These are phyloP conservation scores for Flueggea neowawraea DNA, from an alignment of 441 rosid species.

Conservation along the genomic window DNA sequence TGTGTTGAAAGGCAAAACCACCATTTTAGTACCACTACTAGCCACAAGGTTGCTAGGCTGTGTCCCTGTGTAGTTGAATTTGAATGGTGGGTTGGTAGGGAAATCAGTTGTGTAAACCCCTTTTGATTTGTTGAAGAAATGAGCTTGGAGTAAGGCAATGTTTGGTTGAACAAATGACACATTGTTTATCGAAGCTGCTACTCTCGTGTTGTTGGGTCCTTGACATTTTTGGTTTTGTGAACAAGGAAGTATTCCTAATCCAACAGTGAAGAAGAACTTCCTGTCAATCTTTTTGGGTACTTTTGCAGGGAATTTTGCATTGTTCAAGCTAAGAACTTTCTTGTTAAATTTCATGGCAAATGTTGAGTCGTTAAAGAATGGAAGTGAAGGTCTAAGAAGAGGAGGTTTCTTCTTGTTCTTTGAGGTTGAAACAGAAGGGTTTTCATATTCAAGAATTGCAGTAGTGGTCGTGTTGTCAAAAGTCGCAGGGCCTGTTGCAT, in stretches of 20 bases:
- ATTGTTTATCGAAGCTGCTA: constrained; percentile 62
- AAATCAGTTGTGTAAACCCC: constrained; percentile 50
- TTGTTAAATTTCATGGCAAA: constrained; percentile 36
- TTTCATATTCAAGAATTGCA: constrained; percentile 47
- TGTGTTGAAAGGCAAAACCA: constrained; percentile 45
- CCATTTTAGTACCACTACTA: constrained; percentile 39
- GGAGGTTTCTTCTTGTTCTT: constrained; percentile 29
- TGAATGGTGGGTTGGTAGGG: constrained; percentile 37
- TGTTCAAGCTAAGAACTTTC: constrained; percentile 49
- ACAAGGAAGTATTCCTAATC: constrained; percentile 59
- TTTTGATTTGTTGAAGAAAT: constrained; percentile 35
- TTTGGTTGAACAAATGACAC: constrained; percentile 49
- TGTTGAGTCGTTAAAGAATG: constrained; percentile 42
- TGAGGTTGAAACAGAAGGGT: constrained; percentile 14
- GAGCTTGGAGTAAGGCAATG: constrained; percentile 47
- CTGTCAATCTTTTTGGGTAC: constrained; percentile 49
- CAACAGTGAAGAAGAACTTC: constrained; percentile 49
- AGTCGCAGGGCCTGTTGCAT: constrained; percentile 52
- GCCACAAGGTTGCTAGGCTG: constrained; percentile 55
- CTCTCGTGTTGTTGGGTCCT: constrained; percentile 51
- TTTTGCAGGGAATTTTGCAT: constrained; percentile 46
- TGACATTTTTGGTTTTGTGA: constrained; percentile 53
- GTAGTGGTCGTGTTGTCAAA: constrained; percentile 64
- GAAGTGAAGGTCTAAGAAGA: constrained; percentile 45
- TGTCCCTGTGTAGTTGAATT: constrained; percentile 64